phyloP scores from a whole-genome alignment of 2,329 filamentous ascomycete species.

The Scytalidium sp. region DNA sequence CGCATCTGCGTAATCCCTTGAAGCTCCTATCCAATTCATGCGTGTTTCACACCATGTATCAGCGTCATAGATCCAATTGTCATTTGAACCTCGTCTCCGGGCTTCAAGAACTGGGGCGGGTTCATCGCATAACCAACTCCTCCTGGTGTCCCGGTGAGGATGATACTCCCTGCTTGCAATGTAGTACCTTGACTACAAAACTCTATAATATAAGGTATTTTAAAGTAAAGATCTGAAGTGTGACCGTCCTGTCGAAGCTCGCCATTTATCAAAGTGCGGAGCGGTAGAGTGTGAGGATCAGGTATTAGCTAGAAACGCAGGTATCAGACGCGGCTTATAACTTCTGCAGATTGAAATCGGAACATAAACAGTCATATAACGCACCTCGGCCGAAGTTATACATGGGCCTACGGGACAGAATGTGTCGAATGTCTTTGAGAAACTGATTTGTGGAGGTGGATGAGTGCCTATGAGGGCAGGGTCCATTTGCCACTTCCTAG shows the following conservation, averaged over 20 bases:
- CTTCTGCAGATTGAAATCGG: neutral
- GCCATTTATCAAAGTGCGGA: conserved; percentile 41
- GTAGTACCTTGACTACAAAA: conserved; percentile 46
- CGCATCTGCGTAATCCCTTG: too few relatives aligned
- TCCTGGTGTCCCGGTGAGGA: conserved; percentile 44
- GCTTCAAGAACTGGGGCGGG: conserved; percentile 34
- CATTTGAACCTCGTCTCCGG: conserved; percentile 40
- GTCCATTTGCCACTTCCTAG: conserved; percentile 46
- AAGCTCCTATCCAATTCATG: neutral
- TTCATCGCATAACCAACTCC: conserved; percentile 37
- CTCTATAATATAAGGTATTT: conserved; percentile 40
- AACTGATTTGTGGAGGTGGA: conserved; percentile 38
- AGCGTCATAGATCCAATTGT: conserved; percentile 27
- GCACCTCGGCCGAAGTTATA: neutral
- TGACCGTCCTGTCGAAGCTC: conserved; percentile 37
- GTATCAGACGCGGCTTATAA: too few relatives aligned
- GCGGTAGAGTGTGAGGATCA: conserved; percentile 8
- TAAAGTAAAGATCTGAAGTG: conserved; percentile 45
- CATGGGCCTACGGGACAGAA: conserved; percentile 40
- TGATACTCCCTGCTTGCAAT: conserved; percentile 44
- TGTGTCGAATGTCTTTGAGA: conserved; percentile 42
- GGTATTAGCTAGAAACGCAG: neutral
- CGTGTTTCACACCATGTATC: neutral
- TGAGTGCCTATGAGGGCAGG: conserved; percentile 36
- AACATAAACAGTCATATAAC: neutral